These are phyloP conservation scores for Porphyridium purpureum DNA, from an alignment of 23 red algal genomes.

Conservation along the genomic window DNA sequence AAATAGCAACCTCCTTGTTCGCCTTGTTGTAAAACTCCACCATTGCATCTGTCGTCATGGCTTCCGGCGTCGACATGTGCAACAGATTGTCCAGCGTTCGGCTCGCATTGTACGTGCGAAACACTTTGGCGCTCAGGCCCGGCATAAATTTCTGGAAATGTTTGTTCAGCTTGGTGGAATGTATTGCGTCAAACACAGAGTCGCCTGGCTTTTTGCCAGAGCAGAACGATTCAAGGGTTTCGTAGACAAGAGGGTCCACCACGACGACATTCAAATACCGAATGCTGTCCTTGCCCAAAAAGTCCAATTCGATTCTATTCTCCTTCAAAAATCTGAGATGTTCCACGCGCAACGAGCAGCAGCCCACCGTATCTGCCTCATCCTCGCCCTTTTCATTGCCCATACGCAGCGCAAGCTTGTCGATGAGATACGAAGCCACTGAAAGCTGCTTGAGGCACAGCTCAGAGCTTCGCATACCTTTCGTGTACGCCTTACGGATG, in stretches of 20 bases:
- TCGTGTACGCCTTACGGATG: constrained; percentile 64
- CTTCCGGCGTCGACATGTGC: constrained; percentile 1
- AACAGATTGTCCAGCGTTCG: constrained; percentile 65
- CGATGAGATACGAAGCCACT: constrained; percentile 90
- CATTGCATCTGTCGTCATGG: constrained; percentile 22
- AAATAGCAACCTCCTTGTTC: constrained; percentile 92
- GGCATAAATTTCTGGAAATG: constrained; percentile 87
- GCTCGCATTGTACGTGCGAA: constrained; percentile 98
- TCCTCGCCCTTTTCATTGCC: constrained; percentile 99
- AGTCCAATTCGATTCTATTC: constrained; percentile 62
- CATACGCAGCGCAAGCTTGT: constrained; percentile 90
- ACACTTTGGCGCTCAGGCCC: constrained; percentile 91
- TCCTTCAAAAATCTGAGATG: constrained; percentile 56
- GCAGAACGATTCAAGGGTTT: constrained; percentile 54
- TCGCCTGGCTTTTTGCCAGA: constrained; percentile 26
- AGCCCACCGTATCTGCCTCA: constrained; percentile 97
- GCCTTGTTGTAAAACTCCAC: constrained; percentile 94
- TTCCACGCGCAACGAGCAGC: constrained; percentile 93
- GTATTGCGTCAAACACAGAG: constrained; percentile 72
- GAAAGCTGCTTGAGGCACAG: constrained; percentile 60
- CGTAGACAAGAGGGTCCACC: constrained; percentile 56
- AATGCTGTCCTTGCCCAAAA: constrained; percentile 97
- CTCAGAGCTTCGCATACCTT: constrained; percentile 28
- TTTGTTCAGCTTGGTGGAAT: constrained; percentile 69
- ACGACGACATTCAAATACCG: constrained; percentile 74